A percentile compares a stretch with the other conserved stretches of the same genome.
These are phyloP conservation scores for Gremmenia infestans DNA, from an alignment of 2,329 filamentous ascomycete species.

Conservation along the genomic window DNA sequence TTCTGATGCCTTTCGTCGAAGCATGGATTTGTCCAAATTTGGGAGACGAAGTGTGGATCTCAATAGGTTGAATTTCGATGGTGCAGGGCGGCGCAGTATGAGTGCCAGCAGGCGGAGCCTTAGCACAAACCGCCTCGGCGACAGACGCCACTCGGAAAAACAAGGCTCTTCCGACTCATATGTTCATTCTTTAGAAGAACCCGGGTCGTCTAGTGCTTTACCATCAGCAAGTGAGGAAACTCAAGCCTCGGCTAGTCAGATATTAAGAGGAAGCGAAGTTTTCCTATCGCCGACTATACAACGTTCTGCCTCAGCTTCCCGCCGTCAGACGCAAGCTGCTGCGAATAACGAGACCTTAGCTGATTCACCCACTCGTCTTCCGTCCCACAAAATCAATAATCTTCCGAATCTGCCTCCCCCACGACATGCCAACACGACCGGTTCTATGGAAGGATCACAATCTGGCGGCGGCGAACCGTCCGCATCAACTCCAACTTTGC, in stretches of 20 bases:
- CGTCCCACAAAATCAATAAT: constrained; percentile 4
- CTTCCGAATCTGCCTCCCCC: constrained; percentile 6
- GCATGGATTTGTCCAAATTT: constrained; percentile 40
- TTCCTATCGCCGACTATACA: constrained; percentile 75
- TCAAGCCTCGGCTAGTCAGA: constrained; percentile 83
- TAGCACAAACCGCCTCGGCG: constrained; percentile 44
- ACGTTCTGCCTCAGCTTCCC: constrained; percentile 35
- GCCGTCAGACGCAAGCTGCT: constrained; percentile 10
- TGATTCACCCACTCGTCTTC: constrained; percentile 18
- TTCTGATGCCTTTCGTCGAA: constrained; percentile 50
- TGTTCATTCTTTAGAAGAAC: constrained; percentile 67
- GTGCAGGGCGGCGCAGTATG: constrained; percentile 53
- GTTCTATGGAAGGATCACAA: constrained; percentile 20
- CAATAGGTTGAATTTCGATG: constrained; percentile 38
- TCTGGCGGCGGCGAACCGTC: constrained; percentile 30
- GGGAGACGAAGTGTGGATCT: constrained; percentile 47
- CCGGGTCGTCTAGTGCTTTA: constrained; percentile 66
- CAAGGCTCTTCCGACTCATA: constrained; percentile 70
- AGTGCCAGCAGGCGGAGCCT: constrained; percentile 53
- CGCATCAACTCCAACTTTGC: constrained; percentile 46
- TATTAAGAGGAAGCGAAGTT: constrained; percentile 79
- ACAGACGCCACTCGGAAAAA: constrained; percentile 47
- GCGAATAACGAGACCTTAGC: constrained; percentile 12
- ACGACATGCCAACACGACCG: constrained; percentile 21
- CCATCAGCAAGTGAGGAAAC: constrained; percentile 67